These are phyloP conservation scores for Cercospora canescens DNA, from an alignment of 2,329 filamentous ascomycete species.

Conservation along the genomic window DNA sequence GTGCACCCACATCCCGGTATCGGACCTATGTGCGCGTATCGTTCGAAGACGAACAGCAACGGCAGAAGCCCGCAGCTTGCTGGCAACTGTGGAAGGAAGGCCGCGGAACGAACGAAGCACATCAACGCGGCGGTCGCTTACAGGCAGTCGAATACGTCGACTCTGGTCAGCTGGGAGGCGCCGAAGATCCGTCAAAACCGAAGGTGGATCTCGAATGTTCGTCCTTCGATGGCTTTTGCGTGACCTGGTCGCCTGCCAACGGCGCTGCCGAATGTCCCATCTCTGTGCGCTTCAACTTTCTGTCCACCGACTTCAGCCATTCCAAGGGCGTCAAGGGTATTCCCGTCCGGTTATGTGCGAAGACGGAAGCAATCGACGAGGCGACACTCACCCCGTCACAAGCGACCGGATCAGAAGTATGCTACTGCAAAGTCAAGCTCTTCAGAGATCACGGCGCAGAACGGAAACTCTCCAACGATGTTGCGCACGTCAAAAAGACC, in stretches of 20 bases:
- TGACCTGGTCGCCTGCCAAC: conserved; percentile 72
- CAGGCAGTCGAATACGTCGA: conserved; percentile 95
- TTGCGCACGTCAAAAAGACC: conserved; percentile 91
- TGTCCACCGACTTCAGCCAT: conserved; percentile 98
- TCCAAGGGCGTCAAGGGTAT: conserved; percentile 99
- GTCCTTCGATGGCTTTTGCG: conserved; percentile 92
- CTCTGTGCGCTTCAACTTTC: conserved; percentile 93
- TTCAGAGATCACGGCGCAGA: conserved; percentile 96
- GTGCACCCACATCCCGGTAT: conserved; percentile 66
- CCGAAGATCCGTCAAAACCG: conserved; percentile 49
- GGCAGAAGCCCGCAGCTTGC: conserved; percentile 76
- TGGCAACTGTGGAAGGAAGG: conserved; percentile 98
- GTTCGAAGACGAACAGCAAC: conserved; percentile 93
- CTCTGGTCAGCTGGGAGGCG: conserved; percentile 55
- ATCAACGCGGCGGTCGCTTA: conserved; percentile 86
- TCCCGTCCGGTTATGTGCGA: conserved; percentile 87
- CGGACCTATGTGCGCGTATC: conserved; percentile 93
- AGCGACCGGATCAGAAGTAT: conserved; percentile 64
- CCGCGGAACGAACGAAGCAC: conserved; percentile 90
- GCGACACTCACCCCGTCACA: conserved; percentile 17
- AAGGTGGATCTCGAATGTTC: conserved; percentile 56
- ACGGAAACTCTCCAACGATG: conserved; percentile 89
- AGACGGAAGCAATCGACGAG: conserved; percentile 68
- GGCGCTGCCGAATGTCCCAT: conserved; percentile 78
- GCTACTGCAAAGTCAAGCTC: conserved; percentile 94